Conservation (phyloP, 78 protist species). For the Tieghemostelium lacteum region DNA sequence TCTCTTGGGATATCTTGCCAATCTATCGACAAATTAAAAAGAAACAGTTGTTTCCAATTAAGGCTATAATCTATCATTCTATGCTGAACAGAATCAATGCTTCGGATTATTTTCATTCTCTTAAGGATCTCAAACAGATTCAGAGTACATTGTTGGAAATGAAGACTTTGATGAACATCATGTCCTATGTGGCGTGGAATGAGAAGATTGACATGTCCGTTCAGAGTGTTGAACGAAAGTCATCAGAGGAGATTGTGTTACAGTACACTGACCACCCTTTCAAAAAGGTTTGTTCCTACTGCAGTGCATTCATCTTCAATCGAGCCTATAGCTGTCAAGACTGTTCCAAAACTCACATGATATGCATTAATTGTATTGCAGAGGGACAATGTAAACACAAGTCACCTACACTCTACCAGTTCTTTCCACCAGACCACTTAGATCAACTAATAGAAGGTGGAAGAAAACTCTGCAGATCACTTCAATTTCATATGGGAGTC, state of each 20-base stretch:
- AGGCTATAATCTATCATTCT: conserved; percentile 6
- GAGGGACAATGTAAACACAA: conserved; percentile 34
- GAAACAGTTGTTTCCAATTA: conserved; percentile 9
- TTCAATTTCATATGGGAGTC: background rate
- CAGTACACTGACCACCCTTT: background rate
- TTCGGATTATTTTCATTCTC: background rate
- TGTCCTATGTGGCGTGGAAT: background rate
- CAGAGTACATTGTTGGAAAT: background rate
- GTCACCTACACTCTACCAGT: background rate
- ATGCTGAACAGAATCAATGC: background rate
- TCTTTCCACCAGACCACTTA: background rate
- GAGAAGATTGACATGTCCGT: conserved; percentile 14
- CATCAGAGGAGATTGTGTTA: background rate
- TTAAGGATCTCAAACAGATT: background rate
- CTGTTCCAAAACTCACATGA: background rate
- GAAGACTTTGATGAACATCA: background rate
- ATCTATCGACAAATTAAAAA: conserved; percentile 18
- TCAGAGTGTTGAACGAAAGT: background rate
- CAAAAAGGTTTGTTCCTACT: conserved; percentile 1
- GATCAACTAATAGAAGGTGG: background rate
- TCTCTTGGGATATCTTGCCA: conserved; percentile 15
- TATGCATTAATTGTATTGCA: conserved; percentile 35
- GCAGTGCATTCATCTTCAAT: conserved; percentile 37
- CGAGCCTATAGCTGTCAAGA: conserved; percentile 19
- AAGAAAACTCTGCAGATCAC: background rate